Evolutionary conservation across 345 rosid species (phyloP).

Genomic region (Pelargonium nanum): DNA sequence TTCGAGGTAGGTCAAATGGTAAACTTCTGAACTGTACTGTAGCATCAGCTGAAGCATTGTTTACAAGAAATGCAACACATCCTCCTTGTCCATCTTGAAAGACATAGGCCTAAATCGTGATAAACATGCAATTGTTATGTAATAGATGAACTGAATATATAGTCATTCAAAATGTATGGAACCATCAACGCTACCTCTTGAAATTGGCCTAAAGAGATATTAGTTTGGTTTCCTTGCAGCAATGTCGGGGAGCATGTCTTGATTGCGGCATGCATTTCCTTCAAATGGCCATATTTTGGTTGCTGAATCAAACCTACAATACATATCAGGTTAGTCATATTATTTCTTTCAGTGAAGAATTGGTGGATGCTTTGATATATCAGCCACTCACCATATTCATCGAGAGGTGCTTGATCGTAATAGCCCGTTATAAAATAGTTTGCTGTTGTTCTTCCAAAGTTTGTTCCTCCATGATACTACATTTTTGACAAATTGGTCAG

Average conservation of each 20-base stretch:
- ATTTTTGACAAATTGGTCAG: not conserved
- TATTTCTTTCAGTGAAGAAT: not conserved
- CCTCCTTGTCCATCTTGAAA: conserved; percentile 41
- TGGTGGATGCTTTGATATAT: not conserved
- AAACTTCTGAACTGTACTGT: conserved; percentile 34
- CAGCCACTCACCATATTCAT: conserved; percentile 60
- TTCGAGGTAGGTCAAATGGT: conserved; percentile 41
- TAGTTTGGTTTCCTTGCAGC: conserved; percentile 39
- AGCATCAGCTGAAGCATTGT: conserved; percentile 25
- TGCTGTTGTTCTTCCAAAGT: conserved; percentile 75
- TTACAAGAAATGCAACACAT: conserved; percentile 81
- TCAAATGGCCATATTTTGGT: conserved; percentile 85
- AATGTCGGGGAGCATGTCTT: conserved; percentile 39
- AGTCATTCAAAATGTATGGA: not conserved
- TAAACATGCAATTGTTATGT: not conserved
- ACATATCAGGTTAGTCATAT: not conserved
- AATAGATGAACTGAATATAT: not conserved
- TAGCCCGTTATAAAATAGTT: conserved; percentile 57
- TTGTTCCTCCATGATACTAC: conserved; percentile 94
- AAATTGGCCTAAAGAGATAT: conserved; percentile 46
- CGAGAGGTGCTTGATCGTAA: conserved; percentile 86
- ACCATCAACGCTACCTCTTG: conserved; percentile 35
- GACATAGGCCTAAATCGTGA: conserved; percentile 47
- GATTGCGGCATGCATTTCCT: conserved; percentile 57
- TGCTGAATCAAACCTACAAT: conserved; percentile 63